Base-by-base conservation (phyloP, 2,329 filamentous ascomycete species). In the Pseudogymnoascus sp. region DNA sequence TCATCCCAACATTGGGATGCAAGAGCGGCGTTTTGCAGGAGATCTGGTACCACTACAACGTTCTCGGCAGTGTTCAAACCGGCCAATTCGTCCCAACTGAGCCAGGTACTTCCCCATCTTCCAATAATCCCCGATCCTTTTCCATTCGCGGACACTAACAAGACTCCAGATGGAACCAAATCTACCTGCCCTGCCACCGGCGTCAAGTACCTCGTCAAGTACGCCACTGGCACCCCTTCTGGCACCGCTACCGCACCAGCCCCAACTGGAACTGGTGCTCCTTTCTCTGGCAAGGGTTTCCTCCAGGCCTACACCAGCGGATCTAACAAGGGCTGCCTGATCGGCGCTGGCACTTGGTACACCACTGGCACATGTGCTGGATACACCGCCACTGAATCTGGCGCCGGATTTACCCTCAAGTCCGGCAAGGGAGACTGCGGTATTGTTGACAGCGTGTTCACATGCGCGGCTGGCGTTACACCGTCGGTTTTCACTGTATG, bases 321-420 rank as follows among this genome's bases (percentile, higher is more conserved):
- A 3, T 71, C 70, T n/a, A 71, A 76, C 59, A 79, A 78, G 6
- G 88, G 88, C n/a, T 90, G 87, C 68, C 79, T 90, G 64, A 90
- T 90, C 70, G 81, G 81, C 63, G 78, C 75, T 8, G 88, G 88
- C 0, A 84, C 81, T 0, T 91, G 88, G 88, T 90, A 88, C 70
- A 80, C 81, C 0, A 81, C 78, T 1, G 87, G 87, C 1, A 88
- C 86, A 0, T 90, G 87, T 70, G 88, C 88, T 0, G 88, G 83
- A 0, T 88, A 84, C 72, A 84, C 80, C 0, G 84, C 85, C 4
- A 75, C 80, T 3, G 64, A 78, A 53, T 80, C 74, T 18, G 69
- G 67, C 1, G 67, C 64, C 37, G 68, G 70, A 1, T 71, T 74
- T 61, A 86, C 82, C 0, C 73, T 88, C 11, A 78, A 74, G 59